These are phyloP conservation scores for Discostella pseudostelligera DNA, from an alignment of 108 stramenopile genomes.

Conservation along the genomic window DNA sequence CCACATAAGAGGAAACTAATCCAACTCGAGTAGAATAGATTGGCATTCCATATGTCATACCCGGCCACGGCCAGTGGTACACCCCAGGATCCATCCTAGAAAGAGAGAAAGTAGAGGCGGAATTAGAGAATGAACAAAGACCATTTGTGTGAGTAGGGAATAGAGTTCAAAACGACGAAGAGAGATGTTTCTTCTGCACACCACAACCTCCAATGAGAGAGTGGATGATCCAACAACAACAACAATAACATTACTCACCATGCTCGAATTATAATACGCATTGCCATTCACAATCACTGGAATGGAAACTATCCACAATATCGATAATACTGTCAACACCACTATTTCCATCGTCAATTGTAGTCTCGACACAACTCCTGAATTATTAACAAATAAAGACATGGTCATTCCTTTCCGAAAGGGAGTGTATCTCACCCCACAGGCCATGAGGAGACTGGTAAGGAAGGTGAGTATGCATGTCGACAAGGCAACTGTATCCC, in stretches of 20 bases:
- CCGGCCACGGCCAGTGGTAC: conserved; percentile 21
- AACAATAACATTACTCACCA: neutral
- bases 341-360: conserved; percentile 17
- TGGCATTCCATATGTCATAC: conserved; percentile 41
- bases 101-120: neutral
- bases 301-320: conserved; percentile 26
- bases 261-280: neutral
- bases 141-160: too few relatives aligned
- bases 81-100: neutral
- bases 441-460: neutral
- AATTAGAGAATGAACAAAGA: neutral
- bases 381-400: neutral
- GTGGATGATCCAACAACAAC: too few relatives aligned
- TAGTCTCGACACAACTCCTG: neutral
- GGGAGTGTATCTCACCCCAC: conserved; percentile 20
- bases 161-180: too few relatives aligned
- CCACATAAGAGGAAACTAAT: conserved; percentile 13
- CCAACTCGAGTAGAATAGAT: conserved; percentile 40
- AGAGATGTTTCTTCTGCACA: too few relatives aligned
- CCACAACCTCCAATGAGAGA: neutral
- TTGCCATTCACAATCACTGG: conserved; percentile 27
- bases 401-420: conserved; percentile 2
- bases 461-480: conserved; percentile 7
- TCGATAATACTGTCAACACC: conserved; percentile 6
- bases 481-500: conserved; percentile 17